Percentiles rank a stretch among this genome's conserved stretches.
Evolutionary conservation across 2,329 filamentous ascomycete species (phyloP).

Genomic region (Pezicula carpinea): DNA sequence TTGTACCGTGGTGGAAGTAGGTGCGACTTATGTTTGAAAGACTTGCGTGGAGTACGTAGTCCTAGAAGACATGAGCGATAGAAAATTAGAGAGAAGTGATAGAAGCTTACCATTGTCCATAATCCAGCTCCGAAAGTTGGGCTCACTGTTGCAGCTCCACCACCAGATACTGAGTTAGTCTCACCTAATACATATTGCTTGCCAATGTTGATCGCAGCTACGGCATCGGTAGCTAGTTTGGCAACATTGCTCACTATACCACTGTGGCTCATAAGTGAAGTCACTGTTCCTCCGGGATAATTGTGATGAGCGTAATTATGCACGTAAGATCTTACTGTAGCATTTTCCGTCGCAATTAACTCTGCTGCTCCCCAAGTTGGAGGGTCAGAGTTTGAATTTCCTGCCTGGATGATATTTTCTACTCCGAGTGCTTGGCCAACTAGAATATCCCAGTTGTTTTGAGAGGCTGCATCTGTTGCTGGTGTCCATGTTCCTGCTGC

Average conservation of each 20-base stretch:
- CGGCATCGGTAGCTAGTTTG: constrained; percentile 16
- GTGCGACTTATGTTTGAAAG: constrained; percentile 16
- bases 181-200: constrained; percentile 27
- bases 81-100: background rate
- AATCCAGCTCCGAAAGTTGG: constrained; percentile 24
- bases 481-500: constrained; percentile 19
- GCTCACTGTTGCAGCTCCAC: constrained; percentile 19
- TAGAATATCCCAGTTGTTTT: constrained; percentile 20
- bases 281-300: constrained; percentile 35
- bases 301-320: constrained; percentile 26
- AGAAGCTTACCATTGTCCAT: constrained; percentile 17
- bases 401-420: constrained; percentile 22
- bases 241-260: constrained; percentile 19
- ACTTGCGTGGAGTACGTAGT: constrained; percentile 19
- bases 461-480: constrained; percentile 19
- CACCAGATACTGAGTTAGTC: constrained; percentile 27
- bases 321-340: constrained; percentile 18
- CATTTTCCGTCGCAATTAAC: constrained; percentile 20
- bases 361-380: constrained; percentile 25
- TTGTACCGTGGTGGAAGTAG: constrained; percentile 26
- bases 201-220: constrained; percentile 15
- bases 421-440: constrained; percentile 17
- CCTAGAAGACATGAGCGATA: background rate
- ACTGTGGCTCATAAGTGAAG: constrained; percentile 22
- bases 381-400: constrained; percentile 21